phyloP scores from a whole-genome alignment of 2,329 filamentous ascomycete genomes.

The Penicillium sp. region DNA sequence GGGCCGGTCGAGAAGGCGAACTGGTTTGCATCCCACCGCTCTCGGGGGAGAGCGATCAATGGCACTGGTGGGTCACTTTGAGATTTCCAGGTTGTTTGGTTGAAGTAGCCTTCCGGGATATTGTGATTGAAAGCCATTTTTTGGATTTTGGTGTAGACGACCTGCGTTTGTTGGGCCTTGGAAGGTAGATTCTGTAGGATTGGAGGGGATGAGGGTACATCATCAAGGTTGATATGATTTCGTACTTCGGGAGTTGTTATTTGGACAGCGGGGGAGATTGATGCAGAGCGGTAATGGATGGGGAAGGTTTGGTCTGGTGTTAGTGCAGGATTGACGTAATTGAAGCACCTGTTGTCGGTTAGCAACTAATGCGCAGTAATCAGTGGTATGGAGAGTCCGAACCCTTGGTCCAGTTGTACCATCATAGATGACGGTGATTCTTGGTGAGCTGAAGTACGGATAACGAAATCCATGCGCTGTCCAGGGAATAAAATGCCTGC shows the following conservation, averaged over 20 bases:
- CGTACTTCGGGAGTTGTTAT: neutral
- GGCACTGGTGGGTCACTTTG: conserved; percentile 41
- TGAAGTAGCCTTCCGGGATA: conserved; percentile 53
- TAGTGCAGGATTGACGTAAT: conserved; percentile 50
- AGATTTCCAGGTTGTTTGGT: conserved; percentile 51
- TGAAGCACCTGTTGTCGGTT: conserved; percentile 44
- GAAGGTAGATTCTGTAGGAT: conserved; percentile 34
- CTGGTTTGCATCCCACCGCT: conserved; percentile 50
- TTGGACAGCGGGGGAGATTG: neutral
- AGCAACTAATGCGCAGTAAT: neutral
- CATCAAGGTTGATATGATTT: conserved; percentile 33
- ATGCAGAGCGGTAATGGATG: conserved; percentile 23
- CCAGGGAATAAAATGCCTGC: conserved; percentile 51
- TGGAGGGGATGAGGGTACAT: conserved; percentile 30
- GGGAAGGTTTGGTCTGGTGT: conserved; percentile 44
- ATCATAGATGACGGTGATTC: conserved; percentile 30
- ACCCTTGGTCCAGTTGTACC: conserved; percentile 45
- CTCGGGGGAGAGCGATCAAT: conserved; percentile 40
- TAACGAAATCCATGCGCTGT: conserved; percentile 50
- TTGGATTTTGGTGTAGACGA: conserved; percentile 53
- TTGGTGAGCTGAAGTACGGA: conserved; percentile 27
- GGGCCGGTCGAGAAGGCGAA: conserved; percentile 41
- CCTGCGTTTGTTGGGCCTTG: conserved; percentile 45
- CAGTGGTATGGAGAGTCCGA: conserved; percentile 14
- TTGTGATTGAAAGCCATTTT: conserved; percentile 50